Base-by-base conservation (phyloP, 768 basidiomycete genomes). In the Termitomyces sp. region DNA sequence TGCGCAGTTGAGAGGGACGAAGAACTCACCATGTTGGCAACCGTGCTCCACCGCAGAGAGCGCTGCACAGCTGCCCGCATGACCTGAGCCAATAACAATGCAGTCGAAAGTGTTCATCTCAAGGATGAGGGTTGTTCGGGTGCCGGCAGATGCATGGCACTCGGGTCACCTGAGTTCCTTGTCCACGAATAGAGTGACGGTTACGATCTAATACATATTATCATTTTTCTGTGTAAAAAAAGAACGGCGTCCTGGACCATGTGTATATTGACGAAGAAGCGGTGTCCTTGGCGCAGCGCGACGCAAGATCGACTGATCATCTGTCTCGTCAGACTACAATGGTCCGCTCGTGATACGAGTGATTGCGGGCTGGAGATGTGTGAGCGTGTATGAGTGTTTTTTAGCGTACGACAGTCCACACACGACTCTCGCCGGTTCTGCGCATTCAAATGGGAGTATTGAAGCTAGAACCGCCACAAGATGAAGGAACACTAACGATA, bases 11-110 rank as follows among this genome's bases (percentile, higher is more conserved):
- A 31, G 2, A 49, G 42, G n/a, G 28, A 35, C 3, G 10, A n/a
- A 17, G 41, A 47, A 56, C 67, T 61, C 58, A 75, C 78, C 77
- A 67, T 77, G 76, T 50, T 68, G 71, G 67, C 83, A 83, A 41
- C 86, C 85, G 50, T 79, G 69, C 59, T 87, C 81, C 44, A 70
- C 71, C 14, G 85, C 84, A 50, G 83, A 73, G 43, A 85, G 71
- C 0, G 86, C 86, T 6, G 86, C 84, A 57, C 79, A 85, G 60
- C 81, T 81, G 28, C 85, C 85, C 52, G 86, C 85, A 64, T 87
- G 80, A 19, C 86, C 85, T 26, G 84, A 81, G 14, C 85, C 85
- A 15, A 88, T 72, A 42, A 88, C 75, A 60, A 87, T 73, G 62
- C 82, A 84, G 63, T 86, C 84, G 62, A 72, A 77, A 53, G 37